These are phyloP conservation scores for Solanum chilense DNA, from an alignment of 257 asterid genomes.

Conservation along the genomic window DNA sequence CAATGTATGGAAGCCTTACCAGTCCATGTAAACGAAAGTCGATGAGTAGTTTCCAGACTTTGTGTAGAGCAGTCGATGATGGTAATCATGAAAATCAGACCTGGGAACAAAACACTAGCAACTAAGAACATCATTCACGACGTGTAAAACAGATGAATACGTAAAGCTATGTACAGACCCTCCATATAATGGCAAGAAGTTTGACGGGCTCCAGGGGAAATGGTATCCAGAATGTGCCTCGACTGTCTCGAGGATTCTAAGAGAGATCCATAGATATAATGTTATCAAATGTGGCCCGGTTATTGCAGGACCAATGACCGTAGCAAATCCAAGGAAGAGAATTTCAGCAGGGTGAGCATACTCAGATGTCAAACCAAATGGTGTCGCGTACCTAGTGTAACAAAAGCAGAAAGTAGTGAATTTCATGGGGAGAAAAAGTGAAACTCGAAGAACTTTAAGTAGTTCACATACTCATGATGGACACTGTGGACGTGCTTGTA, in stretches of 20 bases:
- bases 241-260: conserved; percentile 92
- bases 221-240: conserved; percentile 98
- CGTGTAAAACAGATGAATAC: neutral
- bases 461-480: conserved; percentile 83
- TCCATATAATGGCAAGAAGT: conserved; percentile 89
- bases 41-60: conserved; percentile 96
- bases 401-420: neutral
- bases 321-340: conserved; percentile 91
- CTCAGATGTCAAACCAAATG: conserved; percentile 97
- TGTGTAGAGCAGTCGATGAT: conserved; percentile 89
- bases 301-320: conserved; percentile 91
- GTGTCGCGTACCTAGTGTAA: conserved; percentile 73
- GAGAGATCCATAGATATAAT: conserved; percentile 88
- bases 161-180: conserved; percentile 40
- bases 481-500: conserved; percentile 98
- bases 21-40: conserved; percentile 92
- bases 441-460: neutral
- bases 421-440: neutral
- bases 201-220: conserved; percentile 95
- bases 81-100: conserved; percentile 97
- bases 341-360: conserved; percentile 99
- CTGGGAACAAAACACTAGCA: conserved; percentile 36
- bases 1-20: conserved; percentile 33
- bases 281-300: conserved; percentile 96
- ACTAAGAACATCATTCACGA: neutral